These are phyloP conservation scores for Xylaria sp. DNA, from an alignment of 2,329 filamentous ascomycete genomes.

Conservation along the genomic window DNA sequence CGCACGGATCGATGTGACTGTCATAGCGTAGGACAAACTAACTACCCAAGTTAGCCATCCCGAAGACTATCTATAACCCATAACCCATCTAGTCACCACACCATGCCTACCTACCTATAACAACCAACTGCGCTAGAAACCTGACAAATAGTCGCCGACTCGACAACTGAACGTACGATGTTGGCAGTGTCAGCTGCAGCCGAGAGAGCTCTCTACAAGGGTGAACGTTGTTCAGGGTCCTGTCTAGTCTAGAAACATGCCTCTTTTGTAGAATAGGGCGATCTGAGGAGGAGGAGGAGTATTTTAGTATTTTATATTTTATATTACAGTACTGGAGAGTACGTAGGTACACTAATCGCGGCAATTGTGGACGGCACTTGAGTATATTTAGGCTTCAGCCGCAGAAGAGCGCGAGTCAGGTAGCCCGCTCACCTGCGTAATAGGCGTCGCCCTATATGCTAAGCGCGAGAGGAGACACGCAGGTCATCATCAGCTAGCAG, in stretches of 20 bases:
- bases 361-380: neutral
- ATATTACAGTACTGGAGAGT: neutral
- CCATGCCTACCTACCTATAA: neutral
- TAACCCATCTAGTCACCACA: neutral
- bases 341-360: neutral
- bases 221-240: neutral
- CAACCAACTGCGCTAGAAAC: neutral
- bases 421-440: neutral
- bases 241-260: neutral
- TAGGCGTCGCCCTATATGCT: neutral
- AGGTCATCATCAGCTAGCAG: neutral
- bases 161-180: neutral
- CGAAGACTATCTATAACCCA: neutral
- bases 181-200: neutral
- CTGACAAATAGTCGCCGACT: constrained; percentile 14
- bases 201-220: neutral
- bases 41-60: neutral
- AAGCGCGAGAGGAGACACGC: neutral
- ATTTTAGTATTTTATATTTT: neutral
- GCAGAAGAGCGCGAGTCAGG: neutral
- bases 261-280: neutral
- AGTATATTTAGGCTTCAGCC: neutral
- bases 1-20: constrained; percentile 19
- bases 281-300: neutral
- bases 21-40: constrained; percentile 18